Base-by-base conservation (phyloP, 371 early-diverging fungal genomes). In the Apophysomyces variabilis region DNA sequence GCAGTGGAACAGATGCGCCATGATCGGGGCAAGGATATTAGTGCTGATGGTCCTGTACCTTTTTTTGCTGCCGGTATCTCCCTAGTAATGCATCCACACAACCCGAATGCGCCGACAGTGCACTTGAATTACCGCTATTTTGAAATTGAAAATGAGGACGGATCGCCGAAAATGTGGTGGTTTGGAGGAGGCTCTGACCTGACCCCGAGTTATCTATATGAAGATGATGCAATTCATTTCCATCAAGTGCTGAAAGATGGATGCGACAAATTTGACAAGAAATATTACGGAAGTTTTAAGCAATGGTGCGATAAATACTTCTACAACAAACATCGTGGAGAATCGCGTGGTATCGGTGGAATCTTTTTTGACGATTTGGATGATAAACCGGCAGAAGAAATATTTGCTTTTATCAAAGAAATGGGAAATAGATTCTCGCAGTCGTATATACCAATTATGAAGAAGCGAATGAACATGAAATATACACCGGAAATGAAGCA, bases 81-180 rank as follows among this genome's bases (percentile, higher is more conserved):
- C 1, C 82, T 93, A 50, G 96, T 98, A 35, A 87, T 96, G 66
- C 97, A 98, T 66, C 97, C 97, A 38, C 88, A 90, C 71, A 98
- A 97, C 75, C 98, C 97, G 7, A 87, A 91, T 67, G 95, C 93
- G 1, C 97, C 98, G 1, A 98, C 98, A 0, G 90, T 93, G 1
- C 98, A 98, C 73, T 80, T 93, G 73, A 98, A 98, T 78, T 98
- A 95, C 78, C 88, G 98, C 11, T 97, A 97, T 76, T 96, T 98
- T 85, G 97, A 98, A 66, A 79, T 93, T n/a, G 82, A 80, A 45
- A 74, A 82, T 38, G 75, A 77, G 1, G 83, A 85, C 43, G 84
- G 84, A 7, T 72, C 80, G 44, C 85, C 90, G 6, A 76, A 83
- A 38, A 72, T 86, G 64, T 87, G 87, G 70, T 94, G 95, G 95